Evolutionary conservation across 1,139 yeast species (phyloP).

Genomic region (Cylindricascospora bacillispora): DNA sequence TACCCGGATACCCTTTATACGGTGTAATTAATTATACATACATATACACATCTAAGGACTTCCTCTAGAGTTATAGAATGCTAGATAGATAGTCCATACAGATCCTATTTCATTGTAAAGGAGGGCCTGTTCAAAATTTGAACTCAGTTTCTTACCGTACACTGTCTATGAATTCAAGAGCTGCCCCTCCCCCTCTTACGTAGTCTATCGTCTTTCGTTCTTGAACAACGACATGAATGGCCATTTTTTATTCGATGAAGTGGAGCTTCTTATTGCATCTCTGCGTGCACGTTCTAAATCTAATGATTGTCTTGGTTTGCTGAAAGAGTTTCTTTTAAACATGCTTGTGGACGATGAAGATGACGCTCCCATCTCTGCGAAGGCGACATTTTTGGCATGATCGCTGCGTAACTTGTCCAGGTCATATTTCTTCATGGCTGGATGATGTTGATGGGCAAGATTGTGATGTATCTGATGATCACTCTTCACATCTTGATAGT

Average conservation of each 20-base stretch:
- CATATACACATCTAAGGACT: no score
- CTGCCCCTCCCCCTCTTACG: no score
- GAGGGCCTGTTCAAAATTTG: no score
- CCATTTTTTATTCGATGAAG: background rate
- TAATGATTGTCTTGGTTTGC: slow-evolving; percentile 18
- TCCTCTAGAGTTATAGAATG: no score
- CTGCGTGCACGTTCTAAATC: slow-evolving; percentile 19
- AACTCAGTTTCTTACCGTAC: no score
- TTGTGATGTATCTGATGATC: no score
- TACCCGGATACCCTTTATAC: no score
- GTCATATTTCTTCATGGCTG: slow-evolving; percentile 8
- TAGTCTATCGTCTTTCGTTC: background rate
- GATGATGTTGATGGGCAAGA: no score
- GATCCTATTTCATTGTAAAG: no score
- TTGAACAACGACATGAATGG: background rate
- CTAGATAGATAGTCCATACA: no score
- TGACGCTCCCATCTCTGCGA: slow-evolving; percentile 4
- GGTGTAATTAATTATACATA: no score
- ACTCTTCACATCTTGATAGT: background rate
- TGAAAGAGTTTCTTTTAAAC: slow-evolving; percentile 14
- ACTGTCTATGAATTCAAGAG: no score
- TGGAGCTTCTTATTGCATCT: slow-evolving; percentile 7
- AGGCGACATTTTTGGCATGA: slow-evolving; percentile 10
- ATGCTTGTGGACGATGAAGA: slow-evolving; percentile 6
- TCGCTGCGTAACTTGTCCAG: slow-evolving; percentile 9